phyloP scores from a whole-genome alignment of 73 alveolate species.

The Tetrahymena malaccensis region DNA sequence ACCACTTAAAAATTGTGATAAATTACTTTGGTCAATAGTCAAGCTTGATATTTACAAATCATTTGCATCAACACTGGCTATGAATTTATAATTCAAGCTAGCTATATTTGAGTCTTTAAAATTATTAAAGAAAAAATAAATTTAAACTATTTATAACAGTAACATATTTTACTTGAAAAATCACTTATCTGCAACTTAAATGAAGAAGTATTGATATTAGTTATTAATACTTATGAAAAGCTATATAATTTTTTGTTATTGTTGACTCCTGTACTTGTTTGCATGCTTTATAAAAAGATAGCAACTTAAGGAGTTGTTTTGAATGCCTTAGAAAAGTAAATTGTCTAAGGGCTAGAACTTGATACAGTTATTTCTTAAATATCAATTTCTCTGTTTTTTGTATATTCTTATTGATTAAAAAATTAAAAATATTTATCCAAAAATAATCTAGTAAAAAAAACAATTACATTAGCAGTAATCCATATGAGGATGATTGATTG shows the following conservation, averaged over 20 bases:
- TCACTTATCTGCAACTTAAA: not conserved
- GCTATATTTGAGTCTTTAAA: not conserved
- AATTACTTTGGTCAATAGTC: not conserved
- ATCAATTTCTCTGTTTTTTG: not conserved
- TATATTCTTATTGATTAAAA: not conserved
- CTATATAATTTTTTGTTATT: not conserved
- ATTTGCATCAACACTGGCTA: not conserved
- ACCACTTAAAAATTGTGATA: not conserved
- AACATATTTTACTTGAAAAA: not conserved
- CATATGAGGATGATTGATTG: not conserved
- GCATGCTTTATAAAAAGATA: not conserved
- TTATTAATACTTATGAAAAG: not conserved
- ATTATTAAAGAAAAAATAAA: not conserved
- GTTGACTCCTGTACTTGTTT: not conserved
- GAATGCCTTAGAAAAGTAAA: not conserved
- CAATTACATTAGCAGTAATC: not conserved
- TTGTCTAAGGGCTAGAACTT: not conserved
- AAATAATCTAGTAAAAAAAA: not conserved
- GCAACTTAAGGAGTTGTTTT: not conserved
- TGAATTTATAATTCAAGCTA: not conserved
- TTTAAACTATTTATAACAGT: too few species aligned
- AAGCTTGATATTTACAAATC: not conserved
- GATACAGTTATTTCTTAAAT: not conserved
- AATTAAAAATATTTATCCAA: not conserved
- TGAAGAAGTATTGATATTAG: not conserved